Evolutionary conservation across 805 yeast genomes (phyloP).

Genomic region (Pichia gijzeniarum): DNA sequence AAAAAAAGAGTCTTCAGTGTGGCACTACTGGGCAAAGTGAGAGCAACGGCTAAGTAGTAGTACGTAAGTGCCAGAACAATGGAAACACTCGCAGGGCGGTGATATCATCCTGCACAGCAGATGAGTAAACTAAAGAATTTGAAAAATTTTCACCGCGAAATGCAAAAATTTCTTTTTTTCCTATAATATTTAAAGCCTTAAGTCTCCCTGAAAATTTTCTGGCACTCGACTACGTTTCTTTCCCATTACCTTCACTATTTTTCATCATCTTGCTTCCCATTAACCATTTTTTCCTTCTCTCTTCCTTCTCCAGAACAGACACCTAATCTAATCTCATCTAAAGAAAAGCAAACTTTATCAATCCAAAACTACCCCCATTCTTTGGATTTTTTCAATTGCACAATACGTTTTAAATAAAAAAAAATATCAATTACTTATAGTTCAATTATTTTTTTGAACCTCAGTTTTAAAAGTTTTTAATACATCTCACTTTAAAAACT

Average conservation of each 20-base stretch:
- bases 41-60: no score
- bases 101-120: no score
- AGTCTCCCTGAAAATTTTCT: neutral
- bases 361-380: constrained; percentile 5
- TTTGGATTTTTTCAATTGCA: constrained; percentile 2
- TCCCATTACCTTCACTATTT: neutral
- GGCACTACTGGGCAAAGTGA: no score
- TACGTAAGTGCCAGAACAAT: no score
- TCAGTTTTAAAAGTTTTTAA: neutral
- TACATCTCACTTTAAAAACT: neutral
- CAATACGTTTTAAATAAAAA: no score
- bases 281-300: constrained; percentile 9
- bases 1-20: no score
- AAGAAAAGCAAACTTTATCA: neutral
- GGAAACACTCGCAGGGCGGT: no score
- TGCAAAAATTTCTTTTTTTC: neutral
- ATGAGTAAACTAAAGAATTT: neutral
- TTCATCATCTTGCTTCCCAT: constrained; percentile 1
- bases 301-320: constrained; percentile 20
- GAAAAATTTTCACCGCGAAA: neutral
- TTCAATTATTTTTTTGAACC: no score
- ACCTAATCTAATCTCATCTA: constrained; percentile 11
- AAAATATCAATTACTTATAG: no score
- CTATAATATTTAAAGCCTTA: neutral
- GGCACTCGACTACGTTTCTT: neutral